Evolutionary conservation across 2,329 filamentous ascomycete species (phyloP).

Genomic region (Albophoma yamanashiensis): DNA sequence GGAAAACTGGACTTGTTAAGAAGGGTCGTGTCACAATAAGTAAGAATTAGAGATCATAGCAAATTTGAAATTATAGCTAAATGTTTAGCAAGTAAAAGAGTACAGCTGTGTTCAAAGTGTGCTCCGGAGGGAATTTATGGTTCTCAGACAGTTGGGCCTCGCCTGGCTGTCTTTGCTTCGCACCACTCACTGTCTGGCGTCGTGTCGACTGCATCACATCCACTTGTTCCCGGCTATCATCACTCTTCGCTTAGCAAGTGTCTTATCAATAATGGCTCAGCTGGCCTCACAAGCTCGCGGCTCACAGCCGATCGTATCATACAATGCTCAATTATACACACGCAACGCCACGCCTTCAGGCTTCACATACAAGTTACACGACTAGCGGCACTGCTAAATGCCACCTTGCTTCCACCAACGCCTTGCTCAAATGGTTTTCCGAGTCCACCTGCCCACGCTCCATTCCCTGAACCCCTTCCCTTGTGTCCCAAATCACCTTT

Average conservation of each 20-base stretch:
- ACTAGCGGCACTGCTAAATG: not conserved
- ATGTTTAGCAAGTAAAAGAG: too few species aligned
- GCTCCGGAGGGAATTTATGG: too few species aligned
- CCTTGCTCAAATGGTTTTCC: slow-evolving; percentile 2
- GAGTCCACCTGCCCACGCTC: not conserved
- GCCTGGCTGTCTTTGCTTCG: too few species aligned
- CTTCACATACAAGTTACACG: not conserved
- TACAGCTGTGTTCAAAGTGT: too few species aligned
- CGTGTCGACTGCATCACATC: not conserved
- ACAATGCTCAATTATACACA: not conserved
- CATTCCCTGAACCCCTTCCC: not conserved
- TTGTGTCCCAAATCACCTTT: not conserved
- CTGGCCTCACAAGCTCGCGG: not conserved
- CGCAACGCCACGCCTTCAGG: not conserved
- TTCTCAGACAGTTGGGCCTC: too few species aligned
- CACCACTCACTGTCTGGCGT: too few species aligned
- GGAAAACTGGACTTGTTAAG: too few species aligned
- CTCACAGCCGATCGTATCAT: not conserved
- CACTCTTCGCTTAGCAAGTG: not conserved
- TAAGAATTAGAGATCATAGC: too few species aligned
- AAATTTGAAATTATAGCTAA: too few species aligned
- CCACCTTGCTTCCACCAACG: slow-evolving; percentile 2
- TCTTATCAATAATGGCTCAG: not conserved
- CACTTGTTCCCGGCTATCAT: not conserved
- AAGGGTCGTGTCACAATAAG: too few species aligned